phyloP scores from a whole-genome alignment of 2,329 filamentous ascomycete genomes.

The Plenodomus lindquistii region DNA sequence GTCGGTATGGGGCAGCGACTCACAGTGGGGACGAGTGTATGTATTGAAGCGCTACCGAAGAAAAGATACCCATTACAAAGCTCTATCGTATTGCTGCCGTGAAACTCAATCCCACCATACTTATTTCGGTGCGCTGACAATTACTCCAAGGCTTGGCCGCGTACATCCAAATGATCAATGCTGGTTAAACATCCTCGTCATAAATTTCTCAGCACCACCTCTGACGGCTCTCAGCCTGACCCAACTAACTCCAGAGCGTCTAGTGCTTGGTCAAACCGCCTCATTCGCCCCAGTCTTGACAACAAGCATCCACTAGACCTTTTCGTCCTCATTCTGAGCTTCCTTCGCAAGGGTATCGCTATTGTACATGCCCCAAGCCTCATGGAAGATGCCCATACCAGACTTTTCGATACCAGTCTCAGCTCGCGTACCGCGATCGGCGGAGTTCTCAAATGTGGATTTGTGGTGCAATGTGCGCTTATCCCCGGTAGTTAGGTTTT shows the following conservation, averaged over 20 bases:
- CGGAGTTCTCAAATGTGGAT: no score
- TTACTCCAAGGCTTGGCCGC: background rate
- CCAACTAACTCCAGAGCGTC: background rate
- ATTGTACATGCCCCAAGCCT: background rate
- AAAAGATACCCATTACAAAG: background rate
- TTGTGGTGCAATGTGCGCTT: no score
- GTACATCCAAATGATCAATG: background rate
- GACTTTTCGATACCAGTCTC: background rate
- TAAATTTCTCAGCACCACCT: background rate
- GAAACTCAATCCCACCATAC: no score
- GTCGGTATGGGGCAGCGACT: background rate
- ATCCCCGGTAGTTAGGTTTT: no score
- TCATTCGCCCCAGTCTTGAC: conserved; percentile 3
- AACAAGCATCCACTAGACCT: conserved; percentile 10
- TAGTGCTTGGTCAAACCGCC: background rate
- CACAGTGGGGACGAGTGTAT: background rate
- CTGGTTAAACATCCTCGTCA: no score
- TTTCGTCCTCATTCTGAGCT: conserved; percentile 5
- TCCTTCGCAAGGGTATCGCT: conserved; percentile 4
- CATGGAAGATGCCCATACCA: background rate
- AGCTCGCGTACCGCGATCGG: no score
- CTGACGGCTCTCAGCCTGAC: background rate
- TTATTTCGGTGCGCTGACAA: no score
- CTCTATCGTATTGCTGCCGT: background rate
- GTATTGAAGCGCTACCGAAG: background rate